phyloP scores from a whole-genome alignment of 108 stramenopile genomes.

The Cafeteria roenbergensis region DNA sequence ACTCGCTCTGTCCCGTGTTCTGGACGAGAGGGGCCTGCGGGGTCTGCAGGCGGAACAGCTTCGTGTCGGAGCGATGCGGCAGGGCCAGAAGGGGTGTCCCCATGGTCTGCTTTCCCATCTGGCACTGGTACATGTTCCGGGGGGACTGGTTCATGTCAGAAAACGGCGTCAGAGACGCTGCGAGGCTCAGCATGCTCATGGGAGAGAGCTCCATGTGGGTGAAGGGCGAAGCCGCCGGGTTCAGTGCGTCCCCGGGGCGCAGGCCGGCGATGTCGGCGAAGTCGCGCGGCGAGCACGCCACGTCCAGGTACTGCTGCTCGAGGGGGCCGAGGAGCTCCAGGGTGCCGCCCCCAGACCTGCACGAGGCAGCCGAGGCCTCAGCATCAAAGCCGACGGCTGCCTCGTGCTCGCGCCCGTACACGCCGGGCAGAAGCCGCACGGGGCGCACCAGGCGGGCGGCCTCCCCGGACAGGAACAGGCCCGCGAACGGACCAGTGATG shows the following conservation, averaged over 20 bases:
- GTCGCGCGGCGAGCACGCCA: conserved; percentile 51
- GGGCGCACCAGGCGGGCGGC: conserved; percentile 75
- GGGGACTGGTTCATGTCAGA: conserved; percentile 96
- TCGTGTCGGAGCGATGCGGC: conserved; percentile 81
- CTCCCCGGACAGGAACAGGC: conserved; percentile 71
- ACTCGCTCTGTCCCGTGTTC: conserved; percentile 69
- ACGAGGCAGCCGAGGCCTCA: too few species aligned
- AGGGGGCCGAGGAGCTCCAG: conserved; percentile 83
- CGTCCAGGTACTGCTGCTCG: conserved; percentile 92
- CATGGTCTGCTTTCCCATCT: conserved; percentile 99
- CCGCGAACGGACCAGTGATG: conserved; percentile 62
- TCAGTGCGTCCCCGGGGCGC: conserved; percentile 4
- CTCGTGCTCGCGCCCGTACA: conserved; percentile 18
- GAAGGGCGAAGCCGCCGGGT: conserved; percentile 14
- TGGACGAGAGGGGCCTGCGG: conserved; percentile 94
- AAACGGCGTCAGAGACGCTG: conserved; percentile 87
- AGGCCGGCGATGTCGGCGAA: neutral
- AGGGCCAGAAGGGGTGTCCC: conserved; percentile 86
- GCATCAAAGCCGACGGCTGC: too few species aligned
- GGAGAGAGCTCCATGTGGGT: conserved; percentile 91
- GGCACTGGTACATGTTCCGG: conserved; percentile 95
- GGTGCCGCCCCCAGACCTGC: conserved; percentile 32
- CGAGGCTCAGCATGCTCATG: conserved; percentile 84
- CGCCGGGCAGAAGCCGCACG: conserved; percentile 51
- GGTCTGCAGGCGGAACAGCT: conserved; percentile 76